phyloP scores from a whole-genome alignment of 768 basidiomycete genomes.

The Pleurotus cornucopiae region DNA sequence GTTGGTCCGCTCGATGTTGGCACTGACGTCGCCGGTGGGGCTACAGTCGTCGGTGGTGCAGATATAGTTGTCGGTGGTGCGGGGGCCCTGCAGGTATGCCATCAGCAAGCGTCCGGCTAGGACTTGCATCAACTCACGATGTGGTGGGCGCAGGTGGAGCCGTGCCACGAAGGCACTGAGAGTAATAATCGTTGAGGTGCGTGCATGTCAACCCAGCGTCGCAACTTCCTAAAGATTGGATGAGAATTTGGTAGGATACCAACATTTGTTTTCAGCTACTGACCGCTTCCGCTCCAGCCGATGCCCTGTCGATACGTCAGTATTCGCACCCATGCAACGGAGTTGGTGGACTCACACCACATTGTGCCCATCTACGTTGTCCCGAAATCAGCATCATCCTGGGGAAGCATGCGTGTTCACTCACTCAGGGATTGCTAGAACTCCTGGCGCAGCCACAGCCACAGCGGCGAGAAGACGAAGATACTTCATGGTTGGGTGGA shows the following conservation, averaged over 20 bases:
- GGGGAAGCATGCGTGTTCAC: not conserved
- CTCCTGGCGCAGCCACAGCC: not conserved
- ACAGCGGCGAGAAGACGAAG: not conserved
- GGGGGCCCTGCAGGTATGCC: not conserved
- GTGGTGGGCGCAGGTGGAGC: not conserved
- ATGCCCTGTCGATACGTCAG: not conserved
- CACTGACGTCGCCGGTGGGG: constrained; percentile 10
- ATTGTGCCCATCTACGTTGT: not conserved
- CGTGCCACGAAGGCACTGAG: not conserved
- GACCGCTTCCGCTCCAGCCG: not conserved
- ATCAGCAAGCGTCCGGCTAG: not conserved
- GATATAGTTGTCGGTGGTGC: constrained; percentile 10
- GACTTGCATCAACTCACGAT: not conserved
- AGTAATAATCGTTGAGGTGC: constrained; percentile 4
- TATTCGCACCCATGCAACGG: not conserved
- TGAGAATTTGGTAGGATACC: not conserved
- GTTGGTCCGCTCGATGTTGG: constrained; percentile 10
- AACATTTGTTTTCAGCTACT: not conserved
- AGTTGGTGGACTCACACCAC: not conserved
- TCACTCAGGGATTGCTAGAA: not conserved
- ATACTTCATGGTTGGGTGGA: not conserved
- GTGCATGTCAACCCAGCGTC: not conserved
- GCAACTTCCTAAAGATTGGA: not conserved
- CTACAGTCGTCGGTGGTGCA: constrained; percentile 15
- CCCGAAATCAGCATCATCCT: not conserved